Evolutionary conservation across 2,329 filamentous ascomycete species (phyloP).

Genomic region (Clonostachys rhizophaga): DNA sequence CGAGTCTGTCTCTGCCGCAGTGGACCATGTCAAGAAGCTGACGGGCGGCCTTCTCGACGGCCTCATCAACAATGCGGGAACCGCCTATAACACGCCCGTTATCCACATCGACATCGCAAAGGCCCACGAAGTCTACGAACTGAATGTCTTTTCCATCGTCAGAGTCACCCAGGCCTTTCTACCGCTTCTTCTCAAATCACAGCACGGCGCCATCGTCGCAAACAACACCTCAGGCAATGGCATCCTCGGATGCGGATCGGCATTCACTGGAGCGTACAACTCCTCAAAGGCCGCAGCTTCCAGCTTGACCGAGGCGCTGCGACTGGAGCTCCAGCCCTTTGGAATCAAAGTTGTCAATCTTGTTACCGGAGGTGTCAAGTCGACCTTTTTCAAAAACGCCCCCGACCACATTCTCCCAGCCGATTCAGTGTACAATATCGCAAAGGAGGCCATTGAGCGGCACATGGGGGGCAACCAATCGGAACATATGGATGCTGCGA

Average conservation of each 20-base stretch:
- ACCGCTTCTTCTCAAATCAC: constrained; percentile 9
- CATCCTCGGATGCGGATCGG: neutral
- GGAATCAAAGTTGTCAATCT: constrained; percentile 14
- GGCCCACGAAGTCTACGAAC: constrained; percentile 28
- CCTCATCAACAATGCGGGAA: constrained; percentile 55
- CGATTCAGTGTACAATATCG: neutral
- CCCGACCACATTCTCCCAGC: neutral
- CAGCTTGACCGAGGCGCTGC: constrained; percentile 13
- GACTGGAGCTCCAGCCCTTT: constrained; percentile 17
- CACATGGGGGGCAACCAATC: neutral
- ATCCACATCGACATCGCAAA: constrained; percentile 19
- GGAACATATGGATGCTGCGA: neutral
- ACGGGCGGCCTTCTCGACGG: constrained; percentile 51
- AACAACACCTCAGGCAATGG: neutral
- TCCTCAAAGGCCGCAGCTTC: constrained; percentile 2
- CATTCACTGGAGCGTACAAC: neutral
- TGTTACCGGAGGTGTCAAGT: constrained; percentile 5
- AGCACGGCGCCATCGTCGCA: neutral
- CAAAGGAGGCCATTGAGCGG: neutral
- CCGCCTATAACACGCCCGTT: constrained; percentile 13
- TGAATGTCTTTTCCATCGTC: constrained; percentile 32
- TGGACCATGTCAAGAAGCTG: constrained; percentile 37
- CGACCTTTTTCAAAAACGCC: neutral
- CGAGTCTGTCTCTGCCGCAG: constrained; percentile 45
- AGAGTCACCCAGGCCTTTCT: constrained; percentile 10